Base-by-base conservation (phyloP, 768 basidiomycete genomes). In the Rhodotorula paludigena region DNA sequence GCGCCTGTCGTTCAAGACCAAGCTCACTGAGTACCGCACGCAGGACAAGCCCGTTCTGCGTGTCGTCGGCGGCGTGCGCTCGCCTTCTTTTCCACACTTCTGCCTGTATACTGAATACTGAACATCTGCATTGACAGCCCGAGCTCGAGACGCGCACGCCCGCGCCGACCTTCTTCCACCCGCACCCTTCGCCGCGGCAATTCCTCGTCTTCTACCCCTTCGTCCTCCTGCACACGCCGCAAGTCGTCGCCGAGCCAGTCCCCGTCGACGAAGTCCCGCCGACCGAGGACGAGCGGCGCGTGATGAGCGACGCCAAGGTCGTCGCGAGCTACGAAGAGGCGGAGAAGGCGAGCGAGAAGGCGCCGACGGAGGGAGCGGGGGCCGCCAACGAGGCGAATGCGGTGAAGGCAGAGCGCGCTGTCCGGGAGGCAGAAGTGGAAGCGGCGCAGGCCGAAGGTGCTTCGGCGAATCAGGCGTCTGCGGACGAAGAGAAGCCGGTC, bases 131-230 rank as follows among this genome's bases (percentile, higher is more conserved):
- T 14, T 11, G 20, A 12, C 33, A 23, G 41, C 71, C 71, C 35
- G 71, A 72, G 21, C 60, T 72, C 60, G 66, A 72, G 38, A 64
- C 63, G 30, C 71, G 71, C 21, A 64, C 61, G 23, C 44, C 57
- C 25, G 48, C 51, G 9, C 21, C 57, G 5, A 59, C 52, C 57
- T 53, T 63, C 51, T 52, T 63, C 33, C 52, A 68, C n/a, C 47
- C 52, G 1, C 7, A 54, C 57, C 53, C 62, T 5, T 38, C 60
- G 33, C 57, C 66, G 20, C 52, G 52, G 9, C 39, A 59, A 49
- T 1, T 42, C 66, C 66, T 72, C 60, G 64, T 72, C 56, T 72
- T 72, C 60, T 65, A 72, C 60, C 71, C 71, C 1, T 66, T 72
- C 66, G 25, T 33, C 0, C 41, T 72, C 39, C 57, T 66, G 7